Conservation (phyloP, 805 yeast genomes). For the Isabelozyma pseudorhagii region DNA sequence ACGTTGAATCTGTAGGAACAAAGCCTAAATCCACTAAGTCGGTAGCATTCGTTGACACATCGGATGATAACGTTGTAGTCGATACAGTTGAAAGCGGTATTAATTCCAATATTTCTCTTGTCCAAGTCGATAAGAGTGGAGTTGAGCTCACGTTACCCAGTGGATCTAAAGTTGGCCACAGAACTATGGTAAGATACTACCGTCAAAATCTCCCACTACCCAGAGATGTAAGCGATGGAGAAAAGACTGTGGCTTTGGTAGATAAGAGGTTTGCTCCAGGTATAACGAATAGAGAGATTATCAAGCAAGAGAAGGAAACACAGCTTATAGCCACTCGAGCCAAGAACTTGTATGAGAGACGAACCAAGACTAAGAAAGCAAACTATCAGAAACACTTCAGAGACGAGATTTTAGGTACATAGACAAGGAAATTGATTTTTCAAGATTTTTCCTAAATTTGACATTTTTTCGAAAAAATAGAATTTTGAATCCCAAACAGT, state of each 20-base stretch:
- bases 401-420: slow-evolving; percentile 32
- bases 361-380: slow-evolving; percentile 19
- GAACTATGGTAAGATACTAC: slow-evolving; percentile 68
- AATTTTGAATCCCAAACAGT: neutral
- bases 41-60: slow-evolving; percentile 23
- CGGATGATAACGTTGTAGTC: slow-evolving; percentile 11
- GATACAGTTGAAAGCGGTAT: slow-evolving; percentile 12
- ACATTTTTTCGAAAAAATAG: neutral
- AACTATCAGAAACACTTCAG: slow-evolving; percentile 38
- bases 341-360: slow-evolving; percentile 21
- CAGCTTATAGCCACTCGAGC: slow-evolving; percentile 18
- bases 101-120: slow-evolving; percentile 24
- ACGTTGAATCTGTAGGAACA: slow-evolving; percentile 11
- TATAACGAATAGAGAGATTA: slow-evolving; percentile 20
- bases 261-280: slow-evolving; percentile 54
- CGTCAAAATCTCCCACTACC: slow-evolving; percentile 50
- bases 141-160: slow-evolving; percentile 70
- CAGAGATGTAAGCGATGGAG: slow-evolving; percentile 50
- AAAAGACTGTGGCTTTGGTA: slow-evolving; percentile 71
- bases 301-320: slow-evolving; percentile 32
- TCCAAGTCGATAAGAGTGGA: slow-evolving; percentile 54
- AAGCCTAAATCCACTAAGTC: slow-evolving; percentile 8
- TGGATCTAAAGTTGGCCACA: slow-evolving; percentile 78
- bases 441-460: neutral
- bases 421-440: neutral